Base-by-base conservation (phyloP, 2,329 filamentous ascomycete genomes). In the Alternaria alternata region DNA sequence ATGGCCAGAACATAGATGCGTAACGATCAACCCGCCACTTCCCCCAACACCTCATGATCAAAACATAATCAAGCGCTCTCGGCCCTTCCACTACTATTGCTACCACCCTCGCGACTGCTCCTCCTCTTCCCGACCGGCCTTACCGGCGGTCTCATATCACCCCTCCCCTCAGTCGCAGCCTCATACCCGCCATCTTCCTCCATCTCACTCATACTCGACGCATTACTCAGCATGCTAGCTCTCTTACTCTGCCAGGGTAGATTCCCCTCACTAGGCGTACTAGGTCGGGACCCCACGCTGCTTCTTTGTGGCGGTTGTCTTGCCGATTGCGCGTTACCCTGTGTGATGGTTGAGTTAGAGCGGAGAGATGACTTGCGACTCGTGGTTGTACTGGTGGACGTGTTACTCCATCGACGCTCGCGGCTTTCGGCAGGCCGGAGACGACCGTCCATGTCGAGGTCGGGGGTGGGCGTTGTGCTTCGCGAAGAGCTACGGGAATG, bases 371-470 rank as follows among this genome's bases (percentile, higher is more conserved):
- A 61, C 24, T 63, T 63, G 20, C 64, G 57, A 14, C 59, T 63
- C 9, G 65, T 54, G 1, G 68, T 66, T 3, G 71, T 64, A 32
- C 68, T 74, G 9, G 70, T 71, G 1, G 75, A 67, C 5, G 74
- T 76, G 57, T 73, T 77, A 36, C 75, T 78, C 75, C 74, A 77
- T 20, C 75, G 63, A 6, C 77, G 65, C 28, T 76, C 73, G 26
- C 56, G 61, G 20, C 22, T 48, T 57, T 74, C 68, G 6, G 58
- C 46, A 9, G 67, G 60, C 1, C 69, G 63, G 1, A 73, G 67
- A 1, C 68, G 65, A 24, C 72, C 69, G 46, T 76, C 75, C 42
- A 65, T 18, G 49, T 76, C 75, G 32, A 74, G 65, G 6, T 71
- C 75, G 2, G 78, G 75, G 0, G 75, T 77, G 7, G 73, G 73